Evolutionary conservation across 129 eudicot genomes (phyloP).

Genomic region (Oenanthe sinensis): DNA sequence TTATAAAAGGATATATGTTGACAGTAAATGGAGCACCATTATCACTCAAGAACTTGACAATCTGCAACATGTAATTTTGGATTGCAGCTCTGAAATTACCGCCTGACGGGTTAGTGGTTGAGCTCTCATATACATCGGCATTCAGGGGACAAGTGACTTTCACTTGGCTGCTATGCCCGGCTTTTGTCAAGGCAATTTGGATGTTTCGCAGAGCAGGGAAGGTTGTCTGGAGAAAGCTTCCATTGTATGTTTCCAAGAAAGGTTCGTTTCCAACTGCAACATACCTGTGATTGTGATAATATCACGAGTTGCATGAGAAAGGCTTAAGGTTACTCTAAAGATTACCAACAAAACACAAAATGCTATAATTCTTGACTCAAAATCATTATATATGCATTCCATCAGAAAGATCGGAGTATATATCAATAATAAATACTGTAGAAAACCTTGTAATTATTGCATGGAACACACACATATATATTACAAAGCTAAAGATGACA

Average conservation of each 20-base stretch:
- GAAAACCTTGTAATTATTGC: background rate
- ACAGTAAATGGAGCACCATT: conserved; percentile 42
- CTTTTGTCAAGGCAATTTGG: conserved; percentile 47
- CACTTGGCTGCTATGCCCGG: conserved; percentile 27
- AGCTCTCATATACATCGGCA: conserved; percentile 42
- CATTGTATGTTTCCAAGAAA: conserved; percentile 52
- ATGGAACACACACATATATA: background rate
- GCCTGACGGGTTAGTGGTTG: conserved; percentile 31
- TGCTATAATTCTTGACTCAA: too few relatives aligned
- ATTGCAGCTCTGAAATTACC: conserved; percentile 57
- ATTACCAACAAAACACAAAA: background rate
- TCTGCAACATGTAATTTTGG: conserved; percentile 37
- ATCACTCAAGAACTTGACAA: conserved; percentile 36
- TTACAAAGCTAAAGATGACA: background rate
- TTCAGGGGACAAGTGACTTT: conserved; percentile 45
- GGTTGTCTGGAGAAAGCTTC: conserved; percentile 45
- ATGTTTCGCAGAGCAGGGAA: conserved; percentile 54
- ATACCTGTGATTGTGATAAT: conserved; percentile 31
- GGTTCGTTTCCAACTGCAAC: conserved; percentile 70
- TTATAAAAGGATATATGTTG: conserved; percentile 54
- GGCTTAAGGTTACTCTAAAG: background rate
- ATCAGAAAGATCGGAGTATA: background rate
- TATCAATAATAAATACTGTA: background rate
- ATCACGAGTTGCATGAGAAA: background rate
- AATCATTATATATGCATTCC: background rate